phyloP scores from a whole-genome alignment of 495 filamentous ascomycete genomes.

The Aspergillus cristatus region DNA sequence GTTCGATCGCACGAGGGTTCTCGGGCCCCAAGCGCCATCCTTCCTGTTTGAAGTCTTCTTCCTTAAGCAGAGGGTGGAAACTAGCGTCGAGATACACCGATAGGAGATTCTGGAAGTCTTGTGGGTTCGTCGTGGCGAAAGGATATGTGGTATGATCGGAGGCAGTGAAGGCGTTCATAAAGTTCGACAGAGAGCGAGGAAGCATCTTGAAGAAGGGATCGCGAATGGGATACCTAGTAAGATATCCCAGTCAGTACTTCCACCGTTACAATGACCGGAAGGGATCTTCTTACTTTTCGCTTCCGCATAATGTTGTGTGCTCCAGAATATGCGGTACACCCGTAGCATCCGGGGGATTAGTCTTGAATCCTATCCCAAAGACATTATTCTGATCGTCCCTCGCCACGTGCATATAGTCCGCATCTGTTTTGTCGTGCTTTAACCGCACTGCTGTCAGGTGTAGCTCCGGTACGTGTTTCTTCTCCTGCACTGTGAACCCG shows the following conservation, averaged over 20 bases:
- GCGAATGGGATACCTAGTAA: conserved; percentile 75
- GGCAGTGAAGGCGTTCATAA: conserved; percentile 98
- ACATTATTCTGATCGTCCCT: conserved; percentile 97
- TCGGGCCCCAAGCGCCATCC: conserved; percentile 94
- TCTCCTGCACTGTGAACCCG: conserved; percentile 82
- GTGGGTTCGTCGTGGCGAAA: conserved; percentile 92
- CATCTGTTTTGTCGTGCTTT: conserved; percentile 85
- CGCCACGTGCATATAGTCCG: conserved; percentile 90
- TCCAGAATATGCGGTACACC: conserved; percentile 96
- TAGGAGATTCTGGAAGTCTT: conserved; percentile 92
- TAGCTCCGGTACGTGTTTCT: conserved; percentile 87
- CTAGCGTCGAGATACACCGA: conserved; percentile 96
- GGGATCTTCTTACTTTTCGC: conserved; percentile 61
- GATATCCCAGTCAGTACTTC: too few relatives aligned
- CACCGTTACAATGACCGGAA: conserved; percentile 1
- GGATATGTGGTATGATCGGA: conserved; percentile 97
- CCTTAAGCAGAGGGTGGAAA: conserved; percentile 74
- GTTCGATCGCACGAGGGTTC: conserved; percentile 53
- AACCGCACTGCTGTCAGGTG: conserved; percentile 85
- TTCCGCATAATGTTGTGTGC: conserved; percentile 95
- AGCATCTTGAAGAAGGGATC: conserved; percentile 99
- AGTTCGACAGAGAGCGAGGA: conserved; percentile 91
- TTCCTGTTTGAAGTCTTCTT: conserved; percentile 91
- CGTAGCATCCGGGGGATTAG: conserved; percentile 92
- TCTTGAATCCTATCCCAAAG: conserved; percentile 98